Percentiles rank a stretch among this genome's conserved stretches.
Conservation (phyloP, 1,139 yeast species). For the Magnusiomyces suaveolens region DNA sequence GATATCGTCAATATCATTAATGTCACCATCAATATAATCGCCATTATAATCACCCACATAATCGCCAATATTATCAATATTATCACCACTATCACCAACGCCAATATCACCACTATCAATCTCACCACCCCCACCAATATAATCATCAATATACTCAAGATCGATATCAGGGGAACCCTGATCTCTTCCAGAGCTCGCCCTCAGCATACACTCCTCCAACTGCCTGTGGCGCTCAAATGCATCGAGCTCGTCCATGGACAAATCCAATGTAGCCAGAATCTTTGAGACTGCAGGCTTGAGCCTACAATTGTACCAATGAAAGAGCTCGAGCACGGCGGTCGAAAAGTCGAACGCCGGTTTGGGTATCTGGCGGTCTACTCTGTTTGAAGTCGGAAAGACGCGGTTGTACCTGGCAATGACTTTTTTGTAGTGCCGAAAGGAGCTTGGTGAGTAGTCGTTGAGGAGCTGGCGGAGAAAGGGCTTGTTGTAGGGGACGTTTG, state of each 20-base stretch:
- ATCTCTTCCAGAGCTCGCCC: background rate
- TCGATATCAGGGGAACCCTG: background rate
- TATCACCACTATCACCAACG: background rate
- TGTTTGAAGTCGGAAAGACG: background rate
- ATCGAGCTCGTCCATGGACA: background rate
- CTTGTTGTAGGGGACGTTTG: background rate
- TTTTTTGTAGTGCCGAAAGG: background rate
- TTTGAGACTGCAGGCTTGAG: background rate
- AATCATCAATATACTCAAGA: too few species aligned
- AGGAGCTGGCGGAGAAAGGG: background rate
- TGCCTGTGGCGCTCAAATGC: background rate
- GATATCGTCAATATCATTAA: too few species aligned
- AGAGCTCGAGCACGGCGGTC: background rate
- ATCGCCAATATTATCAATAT: background rate
- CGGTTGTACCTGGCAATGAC: background rate
- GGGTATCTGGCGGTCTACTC: background rate
- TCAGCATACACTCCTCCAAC: background rate
- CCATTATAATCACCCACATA: too few species aligned
- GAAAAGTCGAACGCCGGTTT: background rate
- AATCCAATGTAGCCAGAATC: background rate
- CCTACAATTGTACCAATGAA: conserved; percentile 1
- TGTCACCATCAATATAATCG: too few species aligned
- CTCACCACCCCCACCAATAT: too few species aligned
- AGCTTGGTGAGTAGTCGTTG: background rate
- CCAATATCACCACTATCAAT: background rate